A percentile compares a stretch with the other conserved stretches of the same genome.
phyloP scores from a whole-genome alignment of 148 eudicot species.

The Bassia scoparia region DNA sequence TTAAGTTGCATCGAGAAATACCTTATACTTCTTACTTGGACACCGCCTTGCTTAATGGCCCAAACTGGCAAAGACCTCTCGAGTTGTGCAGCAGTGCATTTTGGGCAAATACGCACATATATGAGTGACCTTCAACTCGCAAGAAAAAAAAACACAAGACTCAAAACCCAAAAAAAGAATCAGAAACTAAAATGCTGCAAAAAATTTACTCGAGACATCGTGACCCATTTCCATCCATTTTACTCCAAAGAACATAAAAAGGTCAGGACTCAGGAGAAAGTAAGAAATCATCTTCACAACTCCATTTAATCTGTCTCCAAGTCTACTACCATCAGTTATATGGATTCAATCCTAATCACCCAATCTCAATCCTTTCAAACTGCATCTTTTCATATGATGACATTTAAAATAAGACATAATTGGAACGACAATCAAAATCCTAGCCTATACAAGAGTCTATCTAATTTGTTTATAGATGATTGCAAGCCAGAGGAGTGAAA shows the following conservation, averaged over 20 bases:
- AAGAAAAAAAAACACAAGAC: constrained; percentile 8
- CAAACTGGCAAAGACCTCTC: constrained; percentile 61
- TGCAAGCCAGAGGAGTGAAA: too few species aligned
- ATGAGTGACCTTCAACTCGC: constrained; percentile 55
- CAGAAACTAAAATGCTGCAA: not conserved
- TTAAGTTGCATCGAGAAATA: constrained; percentile 16
- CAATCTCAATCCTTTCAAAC: not conserved
- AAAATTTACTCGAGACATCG: not conserved
- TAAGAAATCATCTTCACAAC: not conserved
- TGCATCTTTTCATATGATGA: not conserved
- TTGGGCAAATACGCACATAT: constrained; percentile 56
- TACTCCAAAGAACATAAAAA: not conserved
- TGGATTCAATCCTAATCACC: not conserved
- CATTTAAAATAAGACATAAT: not conserved
- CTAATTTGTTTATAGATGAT: not conserved
- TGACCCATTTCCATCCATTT: not conserved
- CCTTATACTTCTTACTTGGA: constrained; percentile 83
- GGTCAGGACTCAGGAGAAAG: not conserved
- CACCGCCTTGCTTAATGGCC: constrained; percentile 59
- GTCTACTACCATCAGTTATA: not conserved
- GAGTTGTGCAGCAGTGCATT: constrained; percentile 45
- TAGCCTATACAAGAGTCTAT: not conserved
- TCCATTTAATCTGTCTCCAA: not conserved
- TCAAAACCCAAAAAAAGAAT: constrained; percentile 13
- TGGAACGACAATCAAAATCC: not conserved